phyloP scores from a whole-genome alignment of 2,329 filamentous ascomycete genomes.

The Hirsutella rhossiliensis region DNA sequence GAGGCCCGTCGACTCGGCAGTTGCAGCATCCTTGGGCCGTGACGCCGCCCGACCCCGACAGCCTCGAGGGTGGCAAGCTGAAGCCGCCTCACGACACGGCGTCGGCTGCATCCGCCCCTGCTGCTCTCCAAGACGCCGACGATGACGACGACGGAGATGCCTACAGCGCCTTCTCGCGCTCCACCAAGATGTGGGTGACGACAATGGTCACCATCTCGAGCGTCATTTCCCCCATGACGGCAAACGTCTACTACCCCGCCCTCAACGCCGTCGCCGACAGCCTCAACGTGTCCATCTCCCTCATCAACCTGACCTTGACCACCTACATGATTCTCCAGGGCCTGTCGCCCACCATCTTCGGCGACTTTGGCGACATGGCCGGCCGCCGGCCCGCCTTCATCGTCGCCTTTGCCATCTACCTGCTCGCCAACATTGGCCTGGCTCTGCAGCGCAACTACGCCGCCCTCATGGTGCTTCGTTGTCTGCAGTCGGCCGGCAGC shows the following conservation, averaged over 20 bases:
- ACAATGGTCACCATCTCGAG: slow-evolving; percentile 38
- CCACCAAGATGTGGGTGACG: slow-evolving; percentile 39
- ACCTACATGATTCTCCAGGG: slow-evolving; percentile 55
- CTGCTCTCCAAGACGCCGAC: background rate
- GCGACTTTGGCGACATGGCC: slow-evolving; percentile 47
- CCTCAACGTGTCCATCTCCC: slow-evolving; percentile 22
- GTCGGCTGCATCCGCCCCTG: background rate
- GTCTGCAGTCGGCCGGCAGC: slow-evolving; percentile 51
- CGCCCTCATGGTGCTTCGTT: slow-evolving; percentile 47
- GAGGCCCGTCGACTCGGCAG: background rate
- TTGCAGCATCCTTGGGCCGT: no score
- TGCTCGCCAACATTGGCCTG: slow-evolving; percentile 46
- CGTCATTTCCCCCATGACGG: slow-evolving; percentile 45
- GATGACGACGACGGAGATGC: slow-evolving; percentile 1
- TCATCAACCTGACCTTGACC: slow-evolving; percentile 40
- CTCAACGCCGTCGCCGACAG: slow-evolving; percentile 26
- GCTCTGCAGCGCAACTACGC: slow-evolving; percentile 45
- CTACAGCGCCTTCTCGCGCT: slow-evolving; percentile 17
- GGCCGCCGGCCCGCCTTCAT: slow-evolving; percentile 52
- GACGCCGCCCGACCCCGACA: background rate
- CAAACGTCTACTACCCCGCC: slow-evolving; percentile 42
- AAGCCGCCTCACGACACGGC: background rate
- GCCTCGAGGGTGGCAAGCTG: background rate
- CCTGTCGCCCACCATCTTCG: slow-evolving; percentile 47
- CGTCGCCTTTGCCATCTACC: slow-evolving; percentile 42